These are phyloP conservation scores for Volvox africanus DNA, from an alignment of 139 green algal species.

Conservation along the genomic window DNA sequence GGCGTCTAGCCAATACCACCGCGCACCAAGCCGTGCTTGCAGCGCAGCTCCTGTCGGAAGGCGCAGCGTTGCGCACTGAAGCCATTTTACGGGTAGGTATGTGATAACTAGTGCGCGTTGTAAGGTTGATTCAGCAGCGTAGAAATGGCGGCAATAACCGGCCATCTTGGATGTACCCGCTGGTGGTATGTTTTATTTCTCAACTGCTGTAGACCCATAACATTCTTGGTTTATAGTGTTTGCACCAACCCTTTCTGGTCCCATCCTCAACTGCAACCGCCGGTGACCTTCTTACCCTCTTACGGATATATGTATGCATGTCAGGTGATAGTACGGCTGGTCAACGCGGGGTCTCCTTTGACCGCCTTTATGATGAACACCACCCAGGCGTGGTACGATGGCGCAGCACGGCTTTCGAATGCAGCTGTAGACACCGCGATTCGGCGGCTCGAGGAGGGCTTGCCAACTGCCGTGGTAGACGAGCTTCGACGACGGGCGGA, in stretches of 20 bases:
- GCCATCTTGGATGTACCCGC: too few relatives aligned
- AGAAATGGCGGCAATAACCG: too few relatives aligned
- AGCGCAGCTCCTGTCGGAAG: slow-evolving; percentile 2
- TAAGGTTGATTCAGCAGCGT: too few relatives aligned
- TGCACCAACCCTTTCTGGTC: too few relatives aligned
- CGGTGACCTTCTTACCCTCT: too few relatives aligned
- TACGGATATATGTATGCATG: neutral
- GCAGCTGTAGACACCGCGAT: slow-evolving; percentile 16
- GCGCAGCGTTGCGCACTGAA: slow-evolving; percentile 2
- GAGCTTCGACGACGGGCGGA: neutral
- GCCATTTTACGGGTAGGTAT: slow-evolving; percentile 13
- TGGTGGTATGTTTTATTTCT: too few relatives aligned
- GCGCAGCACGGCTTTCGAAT: neutral
- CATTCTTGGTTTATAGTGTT: too few relatives aligned
- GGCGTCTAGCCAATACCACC: neutral
- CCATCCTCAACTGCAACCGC: too few relatives aligned
- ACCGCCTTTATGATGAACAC: neutral
- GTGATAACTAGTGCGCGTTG: neutral
- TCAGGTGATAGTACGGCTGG: neutral
- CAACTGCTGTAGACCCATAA: too few relatives aligned
- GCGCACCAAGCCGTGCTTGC: neutral
- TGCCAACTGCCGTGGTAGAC: neutral
- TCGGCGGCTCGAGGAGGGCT: neutral
- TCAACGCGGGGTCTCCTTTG: neutral
- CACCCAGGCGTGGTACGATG: neutral